A percentile compares a stretch with the other conserved stretches of the same genome.
Conservation (phyloP, 2,329 filamentous ascomycete genomes). For the Talaromyces rugulosus region DNA sequence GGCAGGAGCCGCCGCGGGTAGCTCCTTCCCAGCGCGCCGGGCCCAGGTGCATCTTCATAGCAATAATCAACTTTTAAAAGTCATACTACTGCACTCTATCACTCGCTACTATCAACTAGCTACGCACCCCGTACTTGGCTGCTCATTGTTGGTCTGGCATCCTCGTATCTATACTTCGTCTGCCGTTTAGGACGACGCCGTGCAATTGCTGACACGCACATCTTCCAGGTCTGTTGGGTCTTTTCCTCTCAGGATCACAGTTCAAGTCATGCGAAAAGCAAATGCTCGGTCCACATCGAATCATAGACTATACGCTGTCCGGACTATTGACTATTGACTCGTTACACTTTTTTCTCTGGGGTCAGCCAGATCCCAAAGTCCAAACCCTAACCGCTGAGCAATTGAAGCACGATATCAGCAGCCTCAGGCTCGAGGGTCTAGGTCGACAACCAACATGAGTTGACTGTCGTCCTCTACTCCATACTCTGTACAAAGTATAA, state of each 20-base stretch:
- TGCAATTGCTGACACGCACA: background rate
- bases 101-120: background rate
- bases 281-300: background rate
- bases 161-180: background rate
- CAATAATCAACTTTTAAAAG: background rate
- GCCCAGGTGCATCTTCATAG: background rate
- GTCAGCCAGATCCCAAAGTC: background rate
- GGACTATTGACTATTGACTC: background rate
- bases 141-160: background rate
- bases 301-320: background rate
- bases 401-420: background rate
- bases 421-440: background rate
- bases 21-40: background rate
- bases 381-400: background rate
- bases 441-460: background rate
- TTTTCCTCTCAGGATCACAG: background rate
- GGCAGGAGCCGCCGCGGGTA: background rate
- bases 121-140: background rate
- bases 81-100: background rate
- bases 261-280: background rate
- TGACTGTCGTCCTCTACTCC: background rate
- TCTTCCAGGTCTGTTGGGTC: background rate
- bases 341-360: background rate
- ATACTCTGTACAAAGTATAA: background rate
- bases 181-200: background rate